Evolutionary conservation across 495 filamentous ascomycete species (phyloP).

Genomic region (Lentithecium fluviatile): DNA sequence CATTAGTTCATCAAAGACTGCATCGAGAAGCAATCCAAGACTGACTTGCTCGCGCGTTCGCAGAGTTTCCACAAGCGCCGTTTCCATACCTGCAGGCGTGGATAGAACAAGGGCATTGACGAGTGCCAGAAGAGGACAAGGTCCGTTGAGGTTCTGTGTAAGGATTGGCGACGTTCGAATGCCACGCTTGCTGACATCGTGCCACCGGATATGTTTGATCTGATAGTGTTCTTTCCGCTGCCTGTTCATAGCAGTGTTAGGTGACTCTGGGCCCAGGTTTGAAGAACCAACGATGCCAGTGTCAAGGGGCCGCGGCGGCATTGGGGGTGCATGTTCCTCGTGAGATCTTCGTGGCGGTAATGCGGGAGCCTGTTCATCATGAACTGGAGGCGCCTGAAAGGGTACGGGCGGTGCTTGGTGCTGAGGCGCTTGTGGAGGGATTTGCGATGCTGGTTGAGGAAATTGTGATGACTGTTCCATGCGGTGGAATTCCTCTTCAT

Average conservation of each 20-base stretch:
- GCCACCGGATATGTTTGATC: slow-evolving; percentile 69
- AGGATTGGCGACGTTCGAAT: slow-evolving; percentile 71
- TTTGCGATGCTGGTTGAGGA: slow-evolving; percentile 10
- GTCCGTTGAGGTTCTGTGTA: slow-evolving; percentile 89
- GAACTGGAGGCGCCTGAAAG: slow-evolving; percentile 1
- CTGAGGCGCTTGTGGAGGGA: slow-evolving; percentile 3
- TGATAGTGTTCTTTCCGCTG: slow-evolving; percentile 65
- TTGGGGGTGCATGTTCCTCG: slow-evolving; percentile 31
- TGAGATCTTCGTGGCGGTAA: slow-evolving; percentile 27
- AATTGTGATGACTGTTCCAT: slow-evolving; percentile 26
- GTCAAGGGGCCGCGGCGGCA: slow-evolving; percentile 33
- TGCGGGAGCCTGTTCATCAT: slow-evolving; percentile 23
- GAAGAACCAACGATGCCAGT: slow-evolving; percentile 8
- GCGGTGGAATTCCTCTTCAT: slow-evolving; percentile 36
- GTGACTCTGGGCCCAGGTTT: slow-evolving; percentile 30
- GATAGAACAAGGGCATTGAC: slow-evolving; percentile 89
- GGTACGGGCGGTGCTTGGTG: not conserved
- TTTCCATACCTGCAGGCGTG: slow-evolving; percentile 60
- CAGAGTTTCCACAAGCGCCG: slow-evolving; percentile 73
- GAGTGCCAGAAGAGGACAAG: slow-evolving; percentile 87
- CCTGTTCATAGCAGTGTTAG: slow-evolving; percentile 39
- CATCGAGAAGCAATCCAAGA: slow-evolving; percentile 78
- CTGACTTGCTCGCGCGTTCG: slow-evolving; percentile 82
- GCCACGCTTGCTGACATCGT: slow-evolving; percentile 49
- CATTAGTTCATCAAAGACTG: slow-evolving; percentile 87